phyloP scores from a whole-genome alignment of 2,329 filamentous ascomycete genomes.

The Xylaria sp. region DNA sequence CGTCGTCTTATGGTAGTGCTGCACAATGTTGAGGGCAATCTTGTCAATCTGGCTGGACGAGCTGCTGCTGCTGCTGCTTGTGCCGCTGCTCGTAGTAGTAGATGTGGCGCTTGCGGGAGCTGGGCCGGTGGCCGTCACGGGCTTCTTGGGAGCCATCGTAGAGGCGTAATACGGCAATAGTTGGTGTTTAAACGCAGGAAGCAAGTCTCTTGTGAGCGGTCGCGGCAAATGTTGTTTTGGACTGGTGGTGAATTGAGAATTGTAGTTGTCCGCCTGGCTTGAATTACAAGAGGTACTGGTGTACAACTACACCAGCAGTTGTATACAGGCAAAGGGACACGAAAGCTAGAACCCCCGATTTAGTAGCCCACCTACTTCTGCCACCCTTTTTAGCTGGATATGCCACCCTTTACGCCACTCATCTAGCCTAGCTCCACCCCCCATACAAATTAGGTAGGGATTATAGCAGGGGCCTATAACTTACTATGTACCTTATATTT shows the following conservation, averaged over 20 bases:
- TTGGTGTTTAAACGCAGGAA: constrained; percentile 1
- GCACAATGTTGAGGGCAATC: constrained; percentile 76
- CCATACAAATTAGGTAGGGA: too few species aligned
- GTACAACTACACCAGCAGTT: neutral
- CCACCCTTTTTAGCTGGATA: too few species aligned
- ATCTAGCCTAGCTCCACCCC: too few species aligned
- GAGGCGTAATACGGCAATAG: constrained; percentile 10
- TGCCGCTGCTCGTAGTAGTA: constrained; percentile 35
- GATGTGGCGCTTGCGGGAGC: constrained; percentile 36
- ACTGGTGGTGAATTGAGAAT: constrained; percentile 21
- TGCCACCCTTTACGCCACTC: too few species aligned
- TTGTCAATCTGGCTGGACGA: constrained; percentile 56
- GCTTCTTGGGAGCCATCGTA: constrained; percentile 64
- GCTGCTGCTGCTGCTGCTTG: constrained; percentile 10
- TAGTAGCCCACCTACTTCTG: too few species aligned
- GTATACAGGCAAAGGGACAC: constrained; percentile 47
- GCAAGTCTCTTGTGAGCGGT: constrained; percentile 12
- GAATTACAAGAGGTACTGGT: constrained; percentile 7
- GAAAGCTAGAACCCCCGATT: constrained; percentile 51
- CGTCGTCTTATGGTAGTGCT: constrained; percentile 82
- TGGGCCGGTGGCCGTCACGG: constrained; percentile 47
- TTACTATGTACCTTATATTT: too few species aligned
- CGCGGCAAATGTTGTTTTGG: constrained; percentile 22
- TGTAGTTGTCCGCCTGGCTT: constrained; percentile 11
- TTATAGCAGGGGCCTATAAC: too few species aligned